phyloP scores from a whole-genome alignment of 75 land plant species.

The Sequoia sempervirens region DNA sequence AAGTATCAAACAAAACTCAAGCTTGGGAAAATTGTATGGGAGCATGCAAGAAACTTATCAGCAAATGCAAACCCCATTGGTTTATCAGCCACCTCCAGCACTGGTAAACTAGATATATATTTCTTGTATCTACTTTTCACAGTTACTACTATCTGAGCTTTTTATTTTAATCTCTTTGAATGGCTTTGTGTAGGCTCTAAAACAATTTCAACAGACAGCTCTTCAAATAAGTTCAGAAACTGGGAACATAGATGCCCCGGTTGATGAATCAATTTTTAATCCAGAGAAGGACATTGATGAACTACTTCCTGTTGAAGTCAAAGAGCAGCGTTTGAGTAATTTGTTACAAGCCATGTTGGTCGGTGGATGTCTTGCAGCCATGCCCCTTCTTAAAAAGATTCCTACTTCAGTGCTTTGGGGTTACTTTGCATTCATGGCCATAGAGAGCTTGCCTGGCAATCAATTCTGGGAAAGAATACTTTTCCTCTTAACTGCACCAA shows the following conservation, averaged over 20 bases:
- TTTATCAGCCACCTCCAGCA: conserved; percentile 43
- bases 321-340: conserved; percentile 88
- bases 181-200: conserved; percentile 41
- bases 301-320: conserved; percentile 80
- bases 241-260: conserved; percentile 55
- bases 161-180: not conserved
- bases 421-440: conserved; percentile 98
- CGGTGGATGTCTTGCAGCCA: conserved; percentile 83
- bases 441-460: conserved; percentile 96
- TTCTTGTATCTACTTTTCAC: not conserved
- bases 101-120: conserved; percentile 22
- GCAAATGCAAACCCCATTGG: conserved; percentile 81
- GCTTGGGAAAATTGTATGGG: conserved; percentile 64
- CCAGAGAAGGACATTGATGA: conserved; percentile 83
- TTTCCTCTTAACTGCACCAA: conserved; percentile 75
- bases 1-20: conserved; percentile 56
- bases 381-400: conserved; percentile 75
- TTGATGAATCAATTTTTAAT: conserved; percentile 70
- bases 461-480: conserved; percentile 94
- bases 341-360: conserved; percentile 76
- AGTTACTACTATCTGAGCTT: not conserved
- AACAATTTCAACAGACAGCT: conserved; percentile 56
- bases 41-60: conserved; percentile 81
- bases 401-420: conserved; percentile 93
- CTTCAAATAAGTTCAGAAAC: conserved; percentile 47